Evolutionary conservation across 306 rosid species (phyloP), one percentile per base, ranked within the genome.

Genomic region (Lithocarpus polystachyus): DNA sequence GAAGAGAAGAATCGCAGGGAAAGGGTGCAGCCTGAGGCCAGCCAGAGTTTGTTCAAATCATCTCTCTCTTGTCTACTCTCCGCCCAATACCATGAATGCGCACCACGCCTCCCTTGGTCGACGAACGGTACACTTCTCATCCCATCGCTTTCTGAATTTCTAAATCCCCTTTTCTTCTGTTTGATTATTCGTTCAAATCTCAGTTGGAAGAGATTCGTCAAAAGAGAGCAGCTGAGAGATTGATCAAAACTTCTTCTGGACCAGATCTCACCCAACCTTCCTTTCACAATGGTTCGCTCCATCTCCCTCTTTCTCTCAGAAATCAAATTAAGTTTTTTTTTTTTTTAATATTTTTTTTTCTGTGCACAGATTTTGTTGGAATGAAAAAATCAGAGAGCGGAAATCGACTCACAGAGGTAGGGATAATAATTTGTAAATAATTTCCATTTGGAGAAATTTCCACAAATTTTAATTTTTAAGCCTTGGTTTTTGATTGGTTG

Each of bases 191-290:
- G 75, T 15, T 68, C 6, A 4, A 19, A 73, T 17, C 4, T 31
- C 81, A 90, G 98, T 73, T 95, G 77, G 96, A 90, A 73, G 99
- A 95, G 61, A 93, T 95, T 90, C 96, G 97, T 61, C 94, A 93
- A 73, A 93, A 95, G 88, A 85, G 99, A 71, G 99, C 98, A 0
- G 94, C 92, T 0, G 98, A 93, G 62, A 89, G 97, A 75, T 85
- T 95, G 77, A 90, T 74, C 88, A 91, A 91, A 88, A 23, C 89
- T 68, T 78, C 98, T 62, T 95, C 99, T 1, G 97, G 97, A 12
- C 93, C 91, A 71, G 99, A 95, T 93, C 92, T 91, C 55, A 85
- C 55, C 81, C 61, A 82, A 75, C 77, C 83, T 57, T 71, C 93
- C 1, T 75, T 26, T 74, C 77, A 86, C 67, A 72, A 85, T 56